A percentile compares a stretch with the other conserved stretches of the same genome.
Conservation (phyloP, 2,329 filamentous ascomycete genomes). For the Xylariaceae sp. region DNA sequence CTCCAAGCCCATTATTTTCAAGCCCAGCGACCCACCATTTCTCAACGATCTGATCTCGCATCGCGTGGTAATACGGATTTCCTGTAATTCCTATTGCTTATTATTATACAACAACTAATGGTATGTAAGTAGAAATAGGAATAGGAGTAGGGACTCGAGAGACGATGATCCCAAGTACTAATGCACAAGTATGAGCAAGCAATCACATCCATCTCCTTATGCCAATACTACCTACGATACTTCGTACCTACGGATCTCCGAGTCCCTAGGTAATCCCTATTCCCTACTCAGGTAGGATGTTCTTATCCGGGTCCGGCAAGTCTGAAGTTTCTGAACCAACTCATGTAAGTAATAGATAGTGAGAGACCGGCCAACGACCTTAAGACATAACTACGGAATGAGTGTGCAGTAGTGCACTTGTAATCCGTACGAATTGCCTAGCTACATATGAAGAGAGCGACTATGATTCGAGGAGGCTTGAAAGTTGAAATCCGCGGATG, state of each 20-base stretch:
- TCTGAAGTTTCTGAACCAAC: too few species aligned
- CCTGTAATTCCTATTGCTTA: neutral
- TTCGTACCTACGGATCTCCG: too few species aligned
- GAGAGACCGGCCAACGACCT: neutral
- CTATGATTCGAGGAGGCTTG: too few species aligned
- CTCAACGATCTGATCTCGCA: conserved; percentile 43
- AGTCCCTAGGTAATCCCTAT: too few species aligned
- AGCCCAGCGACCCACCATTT: conserved; percentile 20
- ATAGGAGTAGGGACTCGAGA: too few species aligned
- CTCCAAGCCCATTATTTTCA: neutral
- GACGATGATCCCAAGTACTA: too few species aligned
- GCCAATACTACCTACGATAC: too few species aligned
- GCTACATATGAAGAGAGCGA: neutral
- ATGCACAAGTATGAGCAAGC: too few species aligned
- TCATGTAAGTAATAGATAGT: neutral
- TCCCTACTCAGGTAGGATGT: too few species aligned
- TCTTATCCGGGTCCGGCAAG: conserved; percentile 17
- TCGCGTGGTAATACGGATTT: neutral
- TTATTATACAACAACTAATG: too few species aligned
- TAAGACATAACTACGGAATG: neutral
- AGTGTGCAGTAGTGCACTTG: neutral
- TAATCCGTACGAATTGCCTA: neutral
- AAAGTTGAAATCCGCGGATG: neutral
- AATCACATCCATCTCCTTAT: too few species aligned
- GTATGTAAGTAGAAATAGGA: too few species aligned